Evolutionary conservation across 495 filamentous ascomycete species (phyloP), one percentile per base, ranked within the genome.

Genomic region (Penicillium cinerascens): DNA sequence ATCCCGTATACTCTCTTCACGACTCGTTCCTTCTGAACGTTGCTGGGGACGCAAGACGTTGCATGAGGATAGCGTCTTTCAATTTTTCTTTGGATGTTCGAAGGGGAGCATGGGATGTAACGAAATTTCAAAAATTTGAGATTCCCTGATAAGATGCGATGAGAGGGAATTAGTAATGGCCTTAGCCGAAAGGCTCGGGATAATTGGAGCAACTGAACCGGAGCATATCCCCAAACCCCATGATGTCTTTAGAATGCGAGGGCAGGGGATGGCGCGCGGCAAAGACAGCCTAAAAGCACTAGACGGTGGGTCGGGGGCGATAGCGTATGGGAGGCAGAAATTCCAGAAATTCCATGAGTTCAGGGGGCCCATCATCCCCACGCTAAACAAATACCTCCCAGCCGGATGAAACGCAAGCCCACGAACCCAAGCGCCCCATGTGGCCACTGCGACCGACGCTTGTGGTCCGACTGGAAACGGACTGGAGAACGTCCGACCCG

Each of bases 231-330:
- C 29, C 29, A 33, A 6, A 18, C 37, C 36, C 40, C 22, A 43
- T 26, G 11, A 6, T 23, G 1, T 21, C 15, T 8, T n/a, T 15
- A 35, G 13, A 9, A 10, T 27, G 18, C 35, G 39, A 42, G 40
- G 39, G 42, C 17, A 38, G n/a, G 22, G 43, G 42, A 56, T 52
- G 38, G 58, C 44, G 58, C 52, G 60, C 59, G 53, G 56, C 49
- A 63, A 55, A 56, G 56, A 63, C 61, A 51, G 49, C 56, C 63
- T 69, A 71, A 56, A 65, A 63, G 41, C 58, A 69, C 60, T 69
- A 69, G 66, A 45, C 27, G 35, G 66, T 69, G 68, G 68, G 62
- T 59, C 62, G 41, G 42, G 42, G 36, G 26, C 26, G 41, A 55
- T 60, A 60, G 52, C 49, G 49, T 39, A 35, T 15, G 22, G 15